phyloP scores from a whole-genome alignment of 139 green algal genomes.

The Chlorella sp. region DNA sequence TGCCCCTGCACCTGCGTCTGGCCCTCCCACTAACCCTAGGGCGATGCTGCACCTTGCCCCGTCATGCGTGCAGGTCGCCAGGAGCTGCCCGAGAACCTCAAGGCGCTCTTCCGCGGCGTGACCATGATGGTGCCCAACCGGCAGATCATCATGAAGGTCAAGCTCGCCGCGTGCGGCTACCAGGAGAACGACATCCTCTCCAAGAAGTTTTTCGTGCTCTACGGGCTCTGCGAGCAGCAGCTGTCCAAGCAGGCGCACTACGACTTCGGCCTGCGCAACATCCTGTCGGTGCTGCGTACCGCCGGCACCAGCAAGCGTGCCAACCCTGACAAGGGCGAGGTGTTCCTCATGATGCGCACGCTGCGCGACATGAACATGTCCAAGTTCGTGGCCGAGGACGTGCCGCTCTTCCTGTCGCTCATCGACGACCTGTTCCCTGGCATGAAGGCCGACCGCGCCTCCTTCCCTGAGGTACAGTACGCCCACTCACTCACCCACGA shows the following conservation, averaged over 20 bases:
- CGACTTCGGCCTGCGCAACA: constrained; percentile 96
- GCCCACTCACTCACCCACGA: no score
- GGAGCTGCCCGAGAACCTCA: constrained; percentile 98
- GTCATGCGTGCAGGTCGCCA: constrained; percentile 86
- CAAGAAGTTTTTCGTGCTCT: constrained; percentile 96
- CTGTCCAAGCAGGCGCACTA: constrained; percentile 96
- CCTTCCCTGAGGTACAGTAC: constrained; percentile 72
- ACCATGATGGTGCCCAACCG: constrained; percentile 98
- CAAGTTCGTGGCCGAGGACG: constrained; percentile 96
- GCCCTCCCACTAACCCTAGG: no score
- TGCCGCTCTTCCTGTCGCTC: constrained; percentile 90
- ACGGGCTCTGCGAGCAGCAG: constrained; percentile 96
- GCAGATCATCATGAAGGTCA: constrained; percentile 97
- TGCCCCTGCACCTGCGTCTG: no score
- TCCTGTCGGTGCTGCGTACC: constrained; percentile 83
- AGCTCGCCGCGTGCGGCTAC: constrained; percentile 88
- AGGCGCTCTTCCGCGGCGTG: constrained; percentile 92
- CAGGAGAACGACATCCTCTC: constrained; percentile 90
- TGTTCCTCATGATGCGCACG: constrained; percentile 71
- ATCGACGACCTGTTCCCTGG: constrained; percentile 93
- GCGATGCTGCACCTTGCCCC: no score
- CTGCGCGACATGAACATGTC: constrained; percentile 94
- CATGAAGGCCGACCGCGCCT: constrained; percentile 57
- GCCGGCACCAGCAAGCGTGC: constrained; percentile 83
- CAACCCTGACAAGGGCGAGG: constrained; percentile 77